Percentiles rank a stretch among this genome's conserved stretches.
phyloP scores from a whole-genome alignment of 2,329 filamentous ascomycete species.

The Coniochaeta hoffmannii region DNA sequence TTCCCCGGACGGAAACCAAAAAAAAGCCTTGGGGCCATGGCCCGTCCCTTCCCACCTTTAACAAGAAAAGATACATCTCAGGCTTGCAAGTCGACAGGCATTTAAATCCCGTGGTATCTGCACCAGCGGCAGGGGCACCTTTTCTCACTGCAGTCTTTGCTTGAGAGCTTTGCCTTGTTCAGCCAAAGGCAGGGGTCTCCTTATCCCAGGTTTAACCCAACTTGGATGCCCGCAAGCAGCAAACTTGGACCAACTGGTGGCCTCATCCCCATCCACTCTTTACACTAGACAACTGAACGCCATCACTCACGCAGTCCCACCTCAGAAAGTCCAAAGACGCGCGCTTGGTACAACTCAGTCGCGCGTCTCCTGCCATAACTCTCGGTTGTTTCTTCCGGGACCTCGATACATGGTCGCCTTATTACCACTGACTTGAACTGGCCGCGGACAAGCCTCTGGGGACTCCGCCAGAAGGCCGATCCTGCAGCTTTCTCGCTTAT shows the following conservation, averaged over 20 bases:
- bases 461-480: background rate
- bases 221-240: background rate
- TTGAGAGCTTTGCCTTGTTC: background rate
- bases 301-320: background rate
- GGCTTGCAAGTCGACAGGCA: background rate
- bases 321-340: slow-evolving; percentile 20
- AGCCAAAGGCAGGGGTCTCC: background rate
- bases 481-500: background rate
- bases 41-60: background rate
- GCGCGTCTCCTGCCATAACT: slow-evolving; percentile 16
- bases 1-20: background rate
- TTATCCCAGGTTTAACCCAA: background rate
- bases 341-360: slow-evolving; percentile 24
- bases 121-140: background rate
- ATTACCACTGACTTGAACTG: background rate
- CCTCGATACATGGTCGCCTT: slow-evolving; percentile 9
- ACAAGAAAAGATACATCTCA: background rate
- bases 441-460: background rate
- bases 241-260: slow-evolving; percentile 3
- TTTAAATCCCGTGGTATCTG: background rate
- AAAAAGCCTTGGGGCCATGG: background rate
- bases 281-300: background rate
- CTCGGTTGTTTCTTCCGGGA: slow-evolving; percentile 12
- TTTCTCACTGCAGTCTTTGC: background rate
- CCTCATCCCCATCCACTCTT: background rate